Conservation (phyloP, 345 rosid genomes). For the Anastatica hierochuntica region DNA sequence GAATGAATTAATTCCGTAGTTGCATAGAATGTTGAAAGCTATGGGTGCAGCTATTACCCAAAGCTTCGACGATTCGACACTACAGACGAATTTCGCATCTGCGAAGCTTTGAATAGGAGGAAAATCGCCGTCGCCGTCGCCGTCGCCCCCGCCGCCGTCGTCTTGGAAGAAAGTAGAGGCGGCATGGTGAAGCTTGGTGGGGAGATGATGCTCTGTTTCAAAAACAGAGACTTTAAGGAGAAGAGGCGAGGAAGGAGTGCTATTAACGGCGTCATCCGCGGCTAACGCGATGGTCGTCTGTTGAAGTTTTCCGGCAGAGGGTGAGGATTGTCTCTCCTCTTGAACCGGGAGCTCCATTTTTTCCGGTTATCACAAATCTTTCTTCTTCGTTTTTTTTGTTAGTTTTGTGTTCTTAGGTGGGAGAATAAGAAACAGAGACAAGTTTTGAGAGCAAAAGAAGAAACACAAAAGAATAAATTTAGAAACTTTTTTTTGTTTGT, state of each 20-base stretch:
- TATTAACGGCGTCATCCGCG: constrained; percentile 14
- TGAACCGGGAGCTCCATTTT: constrained; percentile 24
- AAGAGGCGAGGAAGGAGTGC: constrained; percentile 9
- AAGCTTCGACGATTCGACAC: constrained; percentile 46
- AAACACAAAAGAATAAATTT: too few species aligned
- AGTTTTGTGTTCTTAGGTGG: too few species aligned
- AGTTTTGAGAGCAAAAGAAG: too few species aligned
- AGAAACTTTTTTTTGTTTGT: too few species aligned
- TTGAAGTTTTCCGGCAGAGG: constrained; percentile 29
- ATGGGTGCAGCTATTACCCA: constrained; percentile 89
- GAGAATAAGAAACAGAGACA: too few species aligned
- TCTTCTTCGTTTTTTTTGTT: too few species aligned
- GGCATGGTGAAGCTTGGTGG: constrained; percentile 51
- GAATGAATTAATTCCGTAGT: constrained; percentile 77
- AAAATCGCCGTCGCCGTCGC: constrained; percentile 42
- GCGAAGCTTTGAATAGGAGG: constrained; percentile 32
- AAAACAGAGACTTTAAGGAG: constrained; percentile 15
- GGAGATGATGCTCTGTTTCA: constrained; percentile 23
- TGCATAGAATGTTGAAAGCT: constrained; percentile 80
- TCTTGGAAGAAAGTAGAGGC: too few species aligned
- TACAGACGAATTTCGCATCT: constrained; percentile 43
- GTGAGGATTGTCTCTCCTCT: constrained; percentile 31
- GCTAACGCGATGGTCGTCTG: not conserved
- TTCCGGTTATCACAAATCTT: constrained; percentile 28
- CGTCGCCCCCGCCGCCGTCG: too few species aligned